These are phyloP conservation scores for Parastagonospora nodorum DNA, from an alignment of 2,329 filamentous ascomycete species.

Conservation along the genomic window DNA sequence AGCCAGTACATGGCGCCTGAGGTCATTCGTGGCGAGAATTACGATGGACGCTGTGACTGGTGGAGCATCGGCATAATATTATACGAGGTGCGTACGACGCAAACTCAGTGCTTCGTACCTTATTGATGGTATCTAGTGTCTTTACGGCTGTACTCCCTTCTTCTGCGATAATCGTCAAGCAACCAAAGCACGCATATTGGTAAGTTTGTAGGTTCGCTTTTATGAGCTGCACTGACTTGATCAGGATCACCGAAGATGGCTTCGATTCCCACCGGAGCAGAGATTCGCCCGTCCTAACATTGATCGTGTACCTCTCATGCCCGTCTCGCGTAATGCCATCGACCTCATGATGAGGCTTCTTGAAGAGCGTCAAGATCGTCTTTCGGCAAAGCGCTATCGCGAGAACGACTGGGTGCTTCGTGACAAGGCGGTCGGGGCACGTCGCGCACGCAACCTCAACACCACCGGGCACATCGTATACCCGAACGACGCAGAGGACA, in stretches of 20 bases:
- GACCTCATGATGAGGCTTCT: conserved; percentile 77
- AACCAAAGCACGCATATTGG: conserved; percentile 85
- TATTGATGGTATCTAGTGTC: conserved; percentile 61
- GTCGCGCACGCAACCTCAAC: conserved; percentile 33
- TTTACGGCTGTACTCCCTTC: conserved; percentile 92
- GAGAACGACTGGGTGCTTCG: conserved; percentile 61
- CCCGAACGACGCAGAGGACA: conserved; percentile 82
- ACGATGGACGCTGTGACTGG: conserved; percentile 94
- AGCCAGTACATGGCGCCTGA: conserved; percentile 99
- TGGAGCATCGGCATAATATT: conserved; percentile 96
- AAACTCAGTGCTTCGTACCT: neutral
- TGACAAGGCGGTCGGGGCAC: conserved; percentile 30
- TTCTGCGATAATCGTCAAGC: conserved; percentile 78
- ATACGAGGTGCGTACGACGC: conserved; percentile 65
- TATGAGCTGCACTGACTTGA: neutral
- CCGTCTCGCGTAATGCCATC: conserved; percentile 72
- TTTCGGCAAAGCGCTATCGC: conserved; percentile 77
- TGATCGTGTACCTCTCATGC: conserved; percentile 43
- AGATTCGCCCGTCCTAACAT: conserved; percentile 59
- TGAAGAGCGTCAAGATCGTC: conserved; percentile 72
- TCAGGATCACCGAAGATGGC: conserved; percentile 70
- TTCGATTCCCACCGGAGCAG: conserved; percentile 69
- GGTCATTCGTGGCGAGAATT: conserved; percentile 78
- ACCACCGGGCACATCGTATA: conserved; percentile 71
- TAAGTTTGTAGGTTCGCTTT: conserved; percentile 47